phyloP scores from a whole-genome alignment of 148 eudicot species.

The Cornus suecica region DNA sequence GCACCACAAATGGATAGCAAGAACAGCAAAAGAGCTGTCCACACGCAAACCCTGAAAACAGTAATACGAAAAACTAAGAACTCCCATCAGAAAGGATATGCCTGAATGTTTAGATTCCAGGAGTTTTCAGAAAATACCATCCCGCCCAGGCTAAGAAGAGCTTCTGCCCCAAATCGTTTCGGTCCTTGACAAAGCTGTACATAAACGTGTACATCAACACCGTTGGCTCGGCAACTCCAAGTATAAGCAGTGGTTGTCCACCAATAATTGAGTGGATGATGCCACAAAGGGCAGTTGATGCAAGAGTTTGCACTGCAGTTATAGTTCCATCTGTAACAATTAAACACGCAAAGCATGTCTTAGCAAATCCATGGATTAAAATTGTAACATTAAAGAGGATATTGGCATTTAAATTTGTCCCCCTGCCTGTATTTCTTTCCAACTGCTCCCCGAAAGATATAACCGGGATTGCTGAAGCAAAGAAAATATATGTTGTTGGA shows the following conservation, averaged over 20 bases:
- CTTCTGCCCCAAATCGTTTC: conserved; percentile 72
- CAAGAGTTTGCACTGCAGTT: conserved; percentile 98
- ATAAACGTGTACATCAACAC: conserved; percentile 97
- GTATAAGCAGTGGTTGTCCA: conserved; percentile 92
- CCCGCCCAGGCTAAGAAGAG: conserved; percentile 96
- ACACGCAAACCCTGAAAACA: conserved; percentile 84
- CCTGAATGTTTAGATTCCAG: conserved; percentile 2
- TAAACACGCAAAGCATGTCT: conserved; percentile 8
- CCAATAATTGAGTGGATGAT: conserved; percentile 90
- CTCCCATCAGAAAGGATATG: neutral
- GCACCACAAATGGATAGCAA: conserved; percentile 89
- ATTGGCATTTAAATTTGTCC: conserved; percentile 10
- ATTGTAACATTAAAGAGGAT: conserved; percentile 6
- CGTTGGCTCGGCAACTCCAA: conserved; percentile 98
- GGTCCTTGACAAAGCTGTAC: conserved; percentile 90
- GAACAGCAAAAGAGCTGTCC: conserved; percentile 95
- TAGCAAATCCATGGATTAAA: conserved; percentile 3
- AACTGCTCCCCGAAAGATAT: too few species aligned
- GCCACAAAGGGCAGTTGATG: conserved; percentile 93
- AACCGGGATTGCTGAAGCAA: too few species aligned
- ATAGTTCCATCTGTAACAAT: conserved; percentile 63
- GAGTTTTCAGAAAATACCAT: conserved; percentile 50
- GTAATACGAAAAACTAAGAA: neutral
- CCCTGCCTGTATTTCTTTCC: too few species aligned
- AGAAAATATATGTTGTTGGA: too few species aligned